Conservation (phyloP, 1,284 basidiomycete genomes). For the Hemileia vastatrix region DNA sequence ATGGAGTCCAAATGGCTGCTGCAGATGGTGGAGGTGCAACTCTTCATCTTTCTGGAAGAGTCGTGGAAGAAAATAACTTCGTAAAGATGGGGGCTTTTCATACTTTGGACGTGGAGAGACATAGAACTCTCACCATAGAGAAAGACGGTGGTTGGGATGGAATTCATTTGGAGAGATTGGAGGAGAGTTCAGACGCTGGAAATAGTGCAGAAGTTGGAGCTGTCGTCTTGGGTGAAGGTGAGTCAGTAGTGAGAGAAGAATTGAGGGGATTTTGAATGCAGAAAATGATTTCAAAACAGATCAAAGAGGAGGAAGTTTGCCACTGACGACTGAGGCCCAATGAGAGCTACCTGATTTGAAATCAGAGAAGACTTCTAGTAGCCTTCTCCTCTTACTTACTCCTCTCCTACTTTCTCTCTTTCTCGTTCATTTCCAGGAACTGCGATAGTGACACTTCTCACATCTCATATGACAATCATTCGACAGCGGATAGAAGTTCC, state of each 20-base stretch:
- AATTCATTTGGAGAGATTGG: constrained; percentile 67
- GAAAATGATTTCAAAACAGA: too few species aligned
- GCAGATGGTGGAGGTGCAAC: constrained; percentile 48
- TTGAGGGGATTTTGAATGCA: too few species aligned
- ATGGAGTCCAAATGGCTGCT: not conserved
- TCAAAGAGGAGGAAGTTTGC: too few species aligned
- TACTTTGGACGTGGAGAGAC: constrained; percentile 84
- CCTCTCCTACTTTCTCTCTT: too few species aligned
- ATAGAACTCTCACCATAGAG: constrained; percentile 80
- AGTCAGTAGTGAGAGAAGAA: too few species aligned
- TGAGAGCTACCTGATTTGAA: too few species aligned
- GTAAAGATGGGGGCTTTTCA: constrained; percentile 93
- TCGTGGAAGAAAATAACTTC: constrained; percentile 79
- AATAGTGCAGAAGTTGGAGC: constrained; percentile 93
- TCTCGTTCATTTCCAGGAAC: too few species aligned
- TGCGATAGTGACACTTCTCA: constrained; percentile 85
- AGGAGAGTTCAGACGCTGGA: constrained; percentile 82
- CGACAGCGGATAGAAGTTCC: constrained; percentile 80
- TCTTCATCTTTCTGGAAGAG: constrained; percentile 77
- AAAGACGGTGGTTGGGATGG: constrained; percentile 81
- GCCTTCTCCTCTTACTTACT: too few species aligned
- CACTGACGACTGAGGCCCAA: too few species aligned
- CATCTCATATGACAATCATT: constrained; percentile 93
- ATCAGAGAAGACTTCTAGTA: too few species aligned
- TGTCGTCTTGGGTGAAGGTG: constrained; percentile 76